phyloP scores from a whole-genome alignment of 208 protist genomes.

The Tritrichomonas musculus region DNA sequence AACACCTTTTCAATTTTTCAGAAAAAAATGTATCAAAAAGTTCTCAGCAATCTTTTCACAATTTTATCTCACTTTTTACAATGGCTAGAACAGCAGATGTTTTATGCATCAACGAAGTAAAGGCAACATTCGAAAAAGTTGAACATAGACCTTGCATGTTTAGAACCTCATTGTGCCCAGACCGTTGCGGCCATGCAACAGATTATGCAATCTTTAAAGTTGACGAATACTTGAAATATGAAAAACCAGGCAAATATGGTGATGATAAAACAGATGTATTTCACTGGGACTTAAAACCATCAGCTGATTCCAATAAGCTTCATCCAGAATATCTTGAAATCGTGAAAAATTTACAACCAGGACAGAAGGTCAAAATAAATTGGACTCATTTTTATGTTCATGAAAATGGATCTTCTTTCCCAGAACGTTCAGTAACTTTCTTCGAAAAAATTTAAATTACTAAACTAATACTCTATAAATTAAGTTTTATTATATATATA shows the following conservation, averaged over 20 bases:
- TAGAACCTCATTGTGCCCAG: not conserved
- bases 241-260: not conserved
- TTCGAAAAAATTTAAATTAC: too few relatives aligned
- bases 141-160: not conserved
- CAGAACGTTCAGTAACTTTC: not conserved
- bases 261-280: not conserved
- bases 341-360: not conserved
- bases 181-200: not conserved
- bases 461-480: too few relatives aligned
- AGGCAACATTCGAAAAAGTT: not conserved
- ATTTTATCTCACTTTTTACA: too few relatives aligned
- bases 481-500: too few relatives aligned
- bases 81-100: not conserved
- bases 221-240: not conserved
- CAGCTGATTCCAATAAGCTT: not conserved
- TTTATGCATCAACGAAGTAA: not conserved
- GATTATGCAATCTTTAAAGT: not conserved
- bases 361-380: not conserved
- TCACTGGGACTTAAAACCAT: not conserved
- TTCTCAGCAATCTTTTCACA: too few relatives aligned
- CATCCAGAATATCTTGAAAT: not conserved
- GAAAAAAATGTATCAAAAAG: too few relatives aligned
- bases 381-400: not conserved
- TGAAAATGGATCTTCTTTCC: not conserved
- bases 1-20: too few relatives aligned